Conservation (phyloP, 345 rosid species). For the Eucalyptus tenuipes region DNA sequence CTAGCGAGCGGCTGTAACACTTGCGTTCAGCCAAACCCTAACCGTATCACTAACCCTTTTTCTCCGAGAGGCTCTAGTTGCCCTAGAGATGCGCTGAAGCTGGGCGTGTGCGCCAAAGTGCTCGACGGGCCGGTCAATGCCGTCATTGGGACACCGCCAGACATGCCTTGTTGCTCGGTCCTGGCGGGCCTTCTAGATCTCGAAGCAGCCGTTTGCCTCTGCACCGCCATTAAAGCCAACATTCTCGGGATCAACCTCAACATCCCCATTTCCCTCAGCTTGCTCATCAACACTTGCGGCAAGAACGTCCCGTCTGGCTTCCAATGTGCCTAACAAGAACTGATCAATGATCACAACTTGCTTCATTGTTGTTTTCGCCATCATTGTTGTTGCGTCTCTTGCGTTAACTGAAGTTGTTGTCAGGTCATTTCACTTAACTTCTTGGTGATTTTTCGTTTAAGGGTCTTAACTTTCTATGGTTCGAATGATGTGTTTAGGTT, state of each 20-base stretch:
- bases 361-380: background rate
- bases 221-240: slow-evolving; percentile 71
- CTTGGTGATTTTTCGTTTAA: background rate
- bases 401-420: background rate
- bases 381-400: background rate
- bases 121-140: slow-evolving; percentile 31
- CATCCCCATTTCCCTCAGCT: slow-evolving; percentile 51
- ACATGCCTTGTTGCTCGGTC: slow-evolving; percentile 52
- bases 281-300: slow-evolving; percentile 64
- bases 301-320: slow-evolving; percentile 63
- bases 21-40: slow-evolving; percentile 33
- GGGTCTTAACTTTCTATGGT: background rate
- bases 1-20: slow-evolving; percentile 36
- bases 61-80: slow-evolving; percentile 16
- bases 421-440: background rate
- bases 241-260: slow-evolving; percentile 48
- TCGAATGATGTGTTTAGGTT: background rate
- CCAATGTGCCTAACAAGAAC: slow-evolving; percentile 29
- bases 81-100: slow-evolving; percentile 50
- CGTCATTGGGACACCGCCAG: slow-evolving; percentile 46
- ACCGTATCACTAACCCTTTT: slow-evolving; percentile 9
- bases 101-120: slow-evolving; percentile 56
- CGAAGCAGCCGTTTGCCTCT: slow-evolving; percentile 59
- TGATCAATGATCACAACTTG: background rate
- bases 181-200: slow-evolving; percentile 49